A percentile compares a stretch with the other conserved stretches of the same genome.
Evolutionary conservation across 768 basidiomycete species (phyloP).

Genomic region (Macrolepiota dolichaula): DNA sequence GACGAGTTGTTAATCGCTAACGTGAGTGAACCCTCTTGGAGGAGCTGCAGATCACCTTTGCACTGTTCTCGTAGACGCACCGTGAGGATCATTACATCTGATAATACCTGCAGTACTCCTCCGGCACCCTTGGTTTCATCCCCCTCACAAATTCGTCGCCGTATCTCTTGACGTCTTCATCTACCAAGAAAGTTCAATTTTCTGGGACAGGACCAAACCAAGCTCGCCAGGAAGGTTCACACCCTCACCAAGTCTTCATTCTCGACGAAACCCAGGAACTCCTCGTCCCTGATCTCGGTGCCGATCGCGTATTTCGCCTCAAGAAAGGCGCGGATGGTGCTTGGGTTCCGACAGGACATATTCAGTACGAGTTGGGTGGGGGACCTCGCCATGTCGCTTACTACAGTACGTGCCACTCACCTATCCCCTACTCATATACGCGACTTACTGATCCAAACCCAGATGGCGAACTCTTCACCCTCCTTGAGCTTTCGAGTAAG

Average conservation of each 20-base stretch:
- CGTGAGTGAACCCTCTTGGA: slow-evolving; percentile 38
- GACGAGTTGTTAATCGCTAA: slow-evolving; percentile 66
- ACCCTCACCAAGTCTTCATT: slow-evolving; percentile 72
- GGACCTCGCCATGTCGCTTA: slow-evolving; percentile 72
- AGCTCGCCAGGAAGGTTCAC: slow-evolving; percentile 66
- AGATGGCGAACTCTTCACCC: slow-evolving; percentile 65
- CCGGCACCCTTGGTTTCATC: slow-evolving; percentile 55
- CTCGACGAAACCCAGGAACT: slow-evolving; percentile 51
- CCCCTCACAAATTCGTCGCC: slow-evolving; percentile 50
- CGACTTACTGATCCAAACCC: background rate
- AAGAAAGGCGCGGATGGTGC: slow-evolving; percentile 36
- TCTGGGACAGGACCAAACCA: slow-evolving; percentile 58
- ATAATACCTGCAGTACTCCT: slow-evolving; percentile 52
- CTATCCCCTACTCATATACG: background rate
- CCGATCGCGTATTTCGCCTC: slow-evolving; percentile 63
- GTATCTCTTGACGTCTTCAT: slow-evolving; percentile 31
- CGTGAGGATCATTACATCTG: background rate
- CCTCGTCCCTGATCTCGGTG: slow-evolving; percentile 73
- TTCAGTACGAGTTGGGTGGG: slow-evolving; percentile 50
- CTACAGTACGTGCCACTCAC: slow-evolving; percentile 41
- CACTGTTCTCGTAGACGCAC: background rate
- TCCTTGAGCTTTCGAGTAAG: slow-evolving; percentile 63
- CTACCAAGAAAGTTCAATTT: slow-evolving; percentile 38
- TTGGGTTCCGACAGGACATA: slow-evolving; percentile 48
- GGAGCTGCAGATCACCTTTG: background rate